Base-by-base conservation (phyloP, 2,329 filamentous ascomycete genomes). In the Mycosphaerella arachidis region DNA sequence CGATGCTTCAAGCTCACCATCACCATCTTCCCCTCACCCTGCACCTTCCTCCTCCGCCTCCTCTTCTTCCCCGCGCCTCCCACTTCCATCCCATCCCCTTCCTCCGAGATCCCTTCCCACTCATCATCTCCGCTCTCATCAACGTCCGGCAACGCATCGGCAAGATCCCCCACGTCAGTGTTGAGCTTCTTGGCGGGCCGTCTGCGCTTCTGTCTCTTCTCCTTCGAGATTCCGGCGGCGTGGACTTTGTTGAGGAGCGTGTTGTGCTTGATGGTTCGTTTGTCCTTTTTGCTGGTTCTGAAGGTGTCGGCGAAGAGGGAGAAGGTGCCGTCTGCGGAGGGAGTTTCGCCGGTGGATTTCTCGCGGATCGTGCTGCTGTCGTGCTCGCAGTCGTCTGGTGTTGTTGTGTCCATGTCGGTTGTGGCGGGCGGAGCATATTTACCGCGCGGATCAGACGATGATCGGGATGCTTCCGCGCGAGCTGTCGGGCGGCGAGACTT, bases 221-320 rank as follows among this genome's bases (percentile, higher is more conserved):
- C 82, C 48, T 92, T 91, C 66, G 86, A 79, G 68, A 96, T 89
- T 64, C 87, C 89, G 20, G 86, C 57, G 31, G 66, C 65, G 9
- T 67, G 61, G 1, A 71, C 70, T 56, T 67, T 68, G 9, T 66
- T 61, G 12, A 96, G 80, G 65, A 97, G 91, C 13, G 86, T 78
- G 0, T 89, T 88, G 79, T 91, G 91, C 72, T 92, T 92, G 68
- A 95, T 90, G 35, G 82, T 78, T 27, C 88, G 89, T 79, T 93
- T 96, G 78, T 95, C 90, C 72, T 84, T 87, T 76, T 97, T 97
- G 64, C 82, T 86, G 57, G 86, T 83, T 62, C 86, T 78, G 75
- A 93, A 92, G 50, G 24, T 52, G 50, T 52, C 50, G 50, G 24
- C 30, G n/a, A 52, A n/a, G 50, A 52, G 30, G 50, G 50, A 52